These are phyloP conservation scores for Chrysochromulina parva DNA, from an alignment of 78 protist genomes.

Conservation along the genomic window DNA sequence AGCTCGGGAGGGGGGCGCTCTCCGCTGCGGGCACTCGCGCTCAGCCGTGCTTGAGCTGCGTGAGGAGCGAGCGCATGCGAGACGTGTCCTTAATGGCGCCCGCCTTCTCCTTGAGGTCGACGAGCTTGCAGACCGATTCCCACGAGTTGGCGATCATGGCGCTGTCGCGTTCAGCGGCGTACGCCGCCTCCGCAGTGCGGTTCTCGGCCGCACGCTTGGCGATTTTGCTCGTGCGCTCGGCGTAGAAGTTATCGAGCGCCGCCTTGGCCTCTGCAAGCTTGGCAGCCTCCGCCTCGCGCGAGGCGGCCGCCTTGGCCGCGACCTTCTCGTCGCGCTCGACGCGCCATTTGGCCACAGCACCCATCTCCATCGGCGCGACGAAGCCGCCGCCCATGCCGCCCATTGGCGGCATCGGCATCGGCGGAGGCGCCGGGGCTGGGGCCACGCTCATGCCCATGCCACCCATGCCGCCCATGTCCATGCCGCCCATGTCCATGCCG, in stretches of 20 bases:
- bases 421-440: background rate
- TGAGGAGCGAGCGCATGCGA: background rate
- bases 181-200: background rate
- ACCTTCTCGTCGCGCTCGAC: background rate
- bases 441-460: background rate
- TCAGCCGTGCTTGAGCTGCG: background rate
- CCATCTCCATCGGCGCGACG: background rate
- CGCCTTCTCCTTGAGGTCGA: background rate
- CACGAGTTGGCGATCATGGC: background rate
- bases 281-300: background rate
- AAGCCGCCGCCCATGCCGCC: background rate
- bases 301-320: background rate
- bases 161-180: background rate
- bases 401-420: background rate
- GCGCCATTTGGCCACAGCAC: background rate
- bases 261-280: background rate
- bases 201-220: background rate
- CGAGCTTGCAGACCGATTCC: background rate
- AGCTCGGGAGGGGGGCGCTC: no score
- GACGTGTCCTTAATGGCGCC: background rate
- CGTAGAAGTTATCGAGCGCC: background rate
- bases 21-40: background rate
- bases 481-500: no score
- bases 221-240: background rate
- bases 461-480: background rate